Evolutionary conservation across 257 asterid genomes (phyloP).

Genomic region (Solanum raphanifolium): DNA sequence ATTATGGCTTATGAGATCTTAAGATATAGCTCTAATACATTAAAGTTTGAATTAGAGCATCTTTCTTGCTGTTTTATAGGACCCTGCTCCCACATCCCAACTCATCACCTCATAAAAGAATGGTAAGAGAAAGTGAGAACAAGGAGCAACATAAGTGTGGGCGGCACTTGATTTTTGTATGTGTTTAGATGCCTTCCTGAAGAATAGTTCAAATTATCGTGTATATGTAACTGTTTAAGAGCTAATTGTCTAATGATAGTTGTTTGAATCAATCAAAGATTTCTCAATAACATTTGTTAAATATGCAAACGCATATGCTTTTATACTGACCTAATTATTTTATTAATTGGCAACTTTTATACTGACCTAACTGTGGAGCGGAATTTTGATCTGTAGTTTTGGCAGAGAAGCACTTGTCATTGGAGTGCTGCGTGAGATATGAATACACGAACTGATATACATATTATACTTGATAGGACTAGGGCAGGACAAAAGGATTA

Average conservation of each 20-base stretch:
- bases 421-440: background rate
- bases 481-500: background rate
- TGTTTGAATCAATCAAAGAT: background rate
- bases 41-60: background rate
- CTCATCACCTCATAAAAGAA: background rate
- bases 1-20: background rate
- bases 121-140: background rate
- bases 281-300: background rate
- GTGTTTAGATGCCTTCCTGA: background rate
- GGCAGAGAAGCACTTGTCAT: background rate
- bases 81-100: background rate
- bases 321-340: background rate
- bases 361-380: background rate
- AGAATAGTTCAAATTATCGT: background rate
- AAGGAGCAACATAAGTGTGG: background rate
- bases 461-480: background rate
- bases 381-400: background rate
- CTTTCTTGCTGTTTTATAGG: background rate
- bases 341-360: background rate
- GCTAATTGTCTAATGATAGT: background rate
- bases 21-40: background rate
- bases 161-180: background rate
- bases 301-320: background rate
- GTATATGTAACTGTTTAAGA: background rate
- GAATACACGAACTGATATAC: background rate